These are phyloP conservation scores for Tylopilus sp. DNA, from an alignment of 1,284 basidiomycete genomes.

Conservation along the genomic window DNA sequence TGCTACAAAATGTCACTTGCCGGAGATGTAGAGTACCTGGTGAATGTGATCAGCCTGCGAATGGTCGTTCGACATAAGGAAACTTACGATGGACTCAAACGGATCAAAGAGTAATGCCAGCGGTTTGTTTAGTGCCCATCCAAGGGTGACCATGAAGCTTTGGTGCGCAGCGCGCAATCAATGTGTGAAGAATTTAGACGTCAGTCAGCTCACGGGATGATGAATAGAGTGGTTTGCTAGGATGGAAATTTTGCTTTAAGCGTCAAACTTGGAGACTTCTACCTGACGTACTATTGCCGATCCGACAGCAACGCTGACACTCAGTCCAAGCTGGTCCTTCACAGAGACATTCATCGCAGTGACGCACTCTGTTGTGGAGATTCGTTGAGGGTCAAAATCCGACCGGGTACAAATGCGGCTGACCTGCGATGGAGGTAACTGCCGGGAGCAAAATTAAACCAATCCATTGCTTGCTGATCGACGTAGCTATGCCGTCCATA, in stretches of 20 bases:
- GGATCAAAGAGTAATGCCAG: constrained; percentile 76
- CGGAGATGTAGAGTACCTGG: constrained; percentile 39
- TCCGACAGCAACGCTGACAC: constrained; percentile 83
- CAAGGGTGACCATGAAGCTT: constrained; percentile 62
- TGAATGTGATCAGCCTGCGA: constrained; percentile 23
- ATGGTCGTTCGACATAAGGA: neutral
- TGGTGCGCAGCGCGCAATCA: neutral
- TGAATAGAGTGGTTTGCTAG: constrained; percentile 82
- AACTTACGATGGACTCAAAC: constrained; percentile 68
- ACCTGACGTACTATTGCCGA: constrained; percentile 71
- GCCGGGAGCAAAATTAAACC: constrained; percentile 86
- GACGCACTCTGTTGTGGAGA: constrained; percentile 60
- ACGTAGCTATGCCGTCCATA: constrained; percentile 57
- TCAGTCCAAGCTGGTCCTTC: constrained; percentile 74
- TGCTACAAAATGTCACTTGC: constrained; percentile 14
- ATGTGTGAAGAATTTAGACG: neutral
- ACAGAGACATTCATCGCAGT: constrained; percentile 87
- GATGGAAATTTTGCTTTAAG: neutral
- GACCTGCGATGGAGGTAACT: constrained; percentile 81
- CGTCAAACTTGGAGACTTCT: neutral
- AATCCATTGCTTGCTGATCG: constrained; percentile 75
- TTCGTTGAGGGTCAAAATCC: neutral
- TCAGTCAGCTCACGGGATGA: constrained; percentile 31
- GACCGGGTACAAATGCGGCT: neutral
- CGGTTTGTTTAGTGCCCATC: constrained; percentile 68